A percentile compares a stretch with the other conserved stretches of the same genome.
Evolutionary conservation across 75 land plant species (phyloP).

Genomic region (Picea glauca): DNA sequence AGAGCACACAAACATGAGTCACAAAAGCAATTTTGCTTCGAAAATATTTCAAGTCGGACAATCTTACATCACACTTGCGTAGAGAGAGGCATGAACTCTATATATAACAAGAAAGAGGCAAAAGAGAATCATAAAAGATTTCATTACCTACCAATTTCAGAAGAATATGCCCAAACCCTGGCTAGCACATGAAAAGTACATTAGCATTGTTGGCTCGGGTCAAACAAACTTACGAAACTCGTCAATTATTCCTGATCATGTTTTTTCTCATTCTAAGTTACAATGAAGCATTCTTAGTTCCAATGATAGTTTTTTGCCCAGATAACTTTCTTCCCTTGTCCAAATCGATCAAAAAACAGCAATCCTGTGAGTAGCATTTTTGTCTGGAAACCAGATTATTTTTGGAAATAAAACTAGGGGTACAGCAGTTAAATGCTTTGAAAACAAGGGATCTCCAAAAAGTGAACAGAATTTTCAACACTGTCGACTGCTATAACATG

Average conservation of each 20-base stretch:
- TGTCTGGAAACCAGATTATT: not conserved
- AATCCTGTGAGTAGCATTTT: not conserved
- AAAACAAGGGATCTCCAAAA: not conserved
- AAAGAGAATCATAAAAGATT: not conserved
- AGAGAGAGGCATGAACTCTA: too few relatives aligned
- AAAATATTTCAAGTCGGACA: not conserved
- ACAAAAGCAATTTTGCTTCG: not conserved
- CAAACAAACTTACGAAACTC: slow-evolving; percentile 1
- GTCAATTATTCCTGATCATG: not conserved
- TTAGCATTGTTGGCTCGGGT: not conserved
- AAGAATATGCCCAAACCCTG: not conserved
- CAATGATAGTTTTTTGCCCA: not conserved
- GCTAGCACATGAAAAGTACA: not conserved
- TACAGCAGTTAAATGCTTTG: not conserved
- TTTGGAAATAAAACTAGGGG: not conserved
- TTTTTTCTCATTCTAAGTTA: not conserved
- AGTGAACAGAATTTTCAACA: not conserved
- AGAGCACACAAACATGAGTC: too few relatives aligned
- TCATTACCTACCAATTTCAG: not conserved
- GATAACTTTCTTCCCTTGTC: not conserved
- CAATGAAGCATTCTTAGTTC: not conserved
- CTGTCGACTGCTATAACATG: not conserved
- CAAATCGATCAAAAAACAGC: not conserved
- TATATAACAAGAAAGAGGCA: not conserved
- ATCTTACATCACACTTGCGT: not conserved